A percentile compares a stretch with the other conserved stretches of the same genome.
Evolutionary conservation across 73 alveolate species (phyloP).

Genomic region (Symbiodinium natans): DNA sequence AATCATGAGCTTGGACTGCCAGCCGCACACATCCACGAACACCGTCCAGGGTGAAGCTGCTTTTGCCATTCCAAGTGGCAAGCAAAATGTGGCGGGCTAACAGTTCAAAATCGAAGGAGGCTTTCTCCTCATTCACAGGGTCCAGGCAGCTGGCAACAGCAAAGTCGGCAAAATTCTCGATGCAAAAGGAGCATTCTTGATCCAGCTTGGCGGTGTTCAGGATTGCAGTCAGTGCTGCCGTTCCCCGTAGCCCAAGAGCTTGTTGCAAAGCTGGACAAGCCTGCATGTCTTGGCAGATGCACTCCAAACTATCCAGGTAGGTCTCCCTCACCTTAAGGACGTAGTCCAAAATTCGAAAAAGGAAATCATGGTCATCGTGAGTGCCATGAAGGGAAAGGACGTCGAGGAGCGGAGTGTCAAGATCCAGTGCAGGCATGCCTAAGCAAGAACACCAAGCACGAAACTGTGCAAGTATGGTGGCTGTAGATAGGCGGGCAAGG

Average conservation of each 20-base stretch:
- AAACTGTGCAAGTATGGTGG: neutral
- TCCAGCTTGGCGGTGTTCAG: neutral
- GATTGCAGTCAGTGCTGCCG: neutral
- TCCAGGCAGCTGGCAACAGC: constrained; percentile 7
- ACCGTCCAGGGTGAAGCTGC: neutral
- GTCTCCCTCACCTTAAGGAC: neutral
- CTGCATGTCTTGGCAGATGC: neutral
- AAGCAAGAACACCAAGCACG: neutral
- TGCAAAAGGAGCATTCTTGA: neutral
- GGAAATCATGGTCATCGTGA: neutral
- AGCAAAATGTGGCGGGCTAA: neutral
- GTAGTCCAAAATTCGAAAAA: neutral
- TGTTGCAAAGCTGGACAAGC: neutral
- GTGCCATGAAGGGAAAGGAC: neutral
- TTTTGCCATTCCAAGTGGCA: neutral
- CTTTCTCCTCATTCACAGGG: neutral
- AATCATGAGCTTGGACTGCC: no score
- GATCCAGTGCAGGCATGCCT: neutral
- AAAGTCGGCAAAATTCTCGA: neutral
- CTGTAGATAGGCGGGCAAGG: no score
- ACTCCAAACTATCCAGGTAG: neutral
- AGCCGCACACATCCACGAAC: neutral
- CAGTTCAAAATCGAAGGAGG: neutral
- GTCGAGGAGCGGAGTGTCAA: neutral
- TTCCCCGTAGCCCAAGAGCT: neutral